phyloP scores from a whole-genome alignment of 2,329 filamentous ascomycete genomes.

The Fusarium coffeatum region DNA sequence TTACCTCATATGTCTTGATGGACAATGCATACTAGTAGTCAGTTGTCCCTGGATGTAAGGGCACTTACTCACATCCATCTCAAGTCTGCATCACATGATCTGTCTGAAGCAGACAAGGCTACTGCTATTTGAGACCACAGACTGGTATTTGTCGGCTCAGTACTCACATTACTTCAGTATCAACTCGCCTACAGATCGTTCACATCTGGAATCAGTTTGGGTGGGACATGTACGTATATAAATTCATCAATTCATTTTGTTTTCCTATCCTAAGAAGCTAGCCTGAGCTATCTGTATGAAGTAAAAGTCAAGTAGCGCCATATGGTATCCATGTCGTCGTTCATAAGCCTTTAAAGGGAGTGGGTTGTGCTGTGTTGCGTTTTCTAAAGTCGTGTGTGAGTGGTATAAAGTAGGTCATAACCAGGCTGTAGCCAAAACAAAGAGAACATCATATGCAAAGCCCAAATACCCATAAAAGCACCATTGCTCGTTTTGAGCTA shows the following conservation, averaged over 20 bases:
- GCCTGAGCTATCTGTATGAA: constrained; percentile 35
- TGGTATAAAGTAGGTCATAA: constrained; percentile 35
- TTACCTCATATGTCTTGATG: background rate
- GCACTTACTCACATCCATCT: background rate
- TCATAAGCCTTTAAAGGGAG: constrained; percentile 27
- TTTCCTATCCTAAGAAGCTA: constrained; percentile 42
- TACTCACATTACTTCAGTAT: background rate
- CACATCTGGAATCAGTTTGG: background rate
- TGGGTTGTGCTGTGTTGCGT: constrained; percentile 24
- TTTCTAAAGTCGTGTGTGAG: constrained; percentile 39
- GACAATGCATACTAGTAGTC: background rate
- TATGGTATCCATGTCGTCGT: constrained; percentile 37
- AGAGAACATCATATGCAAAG: constrained; percentile 26
- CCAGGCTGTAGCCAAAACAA: constrained; percentile 16
- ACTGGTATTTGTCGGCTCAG: background rate
- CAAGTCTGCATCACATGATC: background rate
- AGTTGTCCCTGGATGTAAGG: background rate
- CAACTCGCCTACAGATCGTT: background rate
- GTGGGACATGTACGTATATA: background rate
- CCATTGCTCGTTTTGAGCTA: constrained; percentile 45
- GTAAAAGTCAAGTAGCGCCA: constrained; percentile 32
- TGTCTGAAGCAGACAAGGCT: background rate
- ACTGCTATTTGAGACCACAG: background rate
- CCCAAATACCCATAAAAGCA: constrained; percentile 27
- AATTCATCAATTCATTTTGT: constrained; percentile 31